phyloP scores from a whole-genome alignment of 2,329 filamentous ascomycete species.

The Ascochyta koolunga region DNA sequence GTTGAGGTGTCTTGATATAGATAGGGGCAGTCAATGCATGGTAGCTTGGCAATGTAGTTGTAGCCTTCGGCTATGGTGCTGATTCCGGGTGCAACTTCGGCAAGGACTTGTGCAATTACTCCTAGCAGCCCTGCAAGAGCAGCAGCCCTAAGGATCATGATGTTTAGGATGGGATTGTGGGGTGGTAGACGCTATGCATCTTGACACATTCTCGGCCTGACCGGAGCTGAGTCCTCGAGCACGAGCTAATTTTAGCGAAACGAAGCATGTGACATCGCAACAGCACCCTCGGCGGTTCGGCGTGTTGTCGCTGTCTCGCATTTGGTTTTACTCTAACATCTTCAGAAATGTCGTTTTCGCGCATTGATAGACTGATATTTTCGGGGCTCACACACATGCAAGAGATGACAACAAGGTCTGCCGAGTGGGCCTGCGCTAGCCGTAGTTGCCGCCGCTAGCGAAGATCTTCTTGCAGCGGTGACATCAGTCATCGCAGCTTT shows the following conservation, averaged over 20 bases:
- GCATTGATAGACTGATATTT: background rate
- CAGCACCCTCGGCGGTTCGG: background rate
- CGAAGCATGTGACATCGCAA: slow-evolving; percentile 4
- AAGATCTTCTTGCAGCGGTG: slow-evolving; percentile 6
- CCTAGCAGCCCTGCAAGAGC: slow-evolving; percentile 9
- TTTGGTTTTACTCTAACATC: background rate
- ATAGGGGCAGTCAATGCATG: slow-evolving; percentile 42
- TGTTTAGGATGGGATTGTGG: background rate
- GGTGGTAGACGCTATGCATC: background rate
- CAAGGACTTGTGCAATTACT: slow-evolving; percentile 7
- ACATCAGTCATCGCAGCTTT: slow-evolving; percentile 8
- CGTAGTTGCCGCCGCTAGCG: slow-evolving; percentile 13
- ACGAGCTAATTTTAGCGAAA: slow-evolving; percentile 15
- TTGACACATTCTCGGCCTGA: slow-evolving; percentile 18
- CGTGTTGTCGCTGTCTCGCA: background rate
- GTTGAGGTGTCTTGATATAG: slow-evolving; percentile 38
- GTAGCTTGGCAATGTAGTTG: slow-evolving; percentile 41
- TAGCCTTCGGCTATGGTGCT: slow-evolving; percentile 40
- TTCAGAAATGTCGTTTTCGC: background rate
- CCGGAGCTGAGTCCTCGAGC: background rate
- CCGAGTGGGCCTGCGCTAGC: background rate
- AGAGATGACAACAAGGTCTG: background rate
- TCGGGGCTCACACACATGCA: background rate
- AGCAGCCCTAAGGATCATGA: slow-evolving; percentile 22
- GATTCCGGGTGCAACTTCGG: slow-evolving; percentile 37